Evolutionary conservation across 1,284 basidiomycete genomes (phyloP).

Genomic region (Ustilago esculenta): DNA sequence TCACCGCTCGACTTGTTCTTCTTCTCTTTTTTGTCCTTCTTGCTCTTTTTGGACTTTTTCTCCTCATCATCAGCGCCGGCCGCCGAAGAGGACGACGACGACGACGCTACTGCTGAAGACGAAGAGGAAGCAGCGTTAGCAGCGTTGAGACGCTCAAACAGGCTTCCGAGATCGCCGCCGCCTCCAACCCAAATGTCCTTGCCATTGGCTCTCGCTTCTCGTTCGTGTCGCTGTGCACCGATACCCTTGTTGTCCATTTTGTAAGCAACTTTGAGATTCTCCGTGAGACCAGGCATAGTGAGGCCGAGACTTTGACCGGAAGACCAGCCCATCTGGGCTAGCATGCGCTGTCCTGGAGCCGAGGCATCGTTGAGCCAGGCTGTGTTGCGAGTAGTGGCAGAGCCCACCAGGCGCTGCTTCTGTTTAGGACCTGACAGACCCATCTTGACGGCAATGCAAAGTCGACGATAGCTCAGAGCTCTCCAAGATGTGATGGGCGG

Average conservation of each 20-base stretch:
- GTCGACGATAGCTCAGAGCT: too few relatives aligned
- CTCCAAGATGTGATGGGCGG: too few relatives aligned
- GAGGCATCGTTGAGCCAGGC: conserved; percentile 62
- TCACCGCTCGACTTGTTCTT: conserved; percentile 11
- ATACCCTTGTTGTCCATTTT: conserved; percentile 67
- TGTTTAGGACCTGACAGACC: conserved; percentile 60
- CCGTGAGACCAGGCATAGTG: conserved; percentile 52
- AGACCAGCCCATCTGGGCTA: conserved; percentile 65
- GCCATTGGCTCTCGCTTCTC: conserved; percentile 57
- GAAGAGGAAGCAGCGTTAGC: conserved; percentile 46
- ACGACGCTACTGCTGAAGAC: conserved; percentile 21
- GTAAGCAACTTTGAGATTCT: conserved; percentile 58
- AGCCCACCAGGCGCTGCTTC: conserved; percentile 64
- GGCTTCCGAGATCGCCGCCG: conserved; percentile 61
- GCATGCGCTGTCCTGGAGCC: conserved; percentile 64
- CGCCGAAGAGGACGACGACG: conserved; percentile 12
- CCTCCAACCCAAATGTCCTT: conserved; percentile 63
- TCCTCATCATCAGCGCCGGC: conserved; percentile 6
- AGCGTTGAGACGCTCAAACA: conserved; percentile 65
- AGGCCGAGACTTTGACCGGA: conserved; percentile 61
- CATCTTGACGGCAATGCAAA: conserved; percentile 33
- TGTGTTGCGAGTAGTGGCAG: conserved; percentile 55
- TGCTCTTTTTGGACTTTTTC: conserved; percentile 26
- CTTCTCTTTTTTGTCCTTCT: conserved; percentile 20
- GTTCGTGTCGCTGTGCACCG: conserved; percentile 60